phyloP scores from a whole-genome alignment of 1,139 yeast species.

The Wickerhamomyces sp. region DNA sequence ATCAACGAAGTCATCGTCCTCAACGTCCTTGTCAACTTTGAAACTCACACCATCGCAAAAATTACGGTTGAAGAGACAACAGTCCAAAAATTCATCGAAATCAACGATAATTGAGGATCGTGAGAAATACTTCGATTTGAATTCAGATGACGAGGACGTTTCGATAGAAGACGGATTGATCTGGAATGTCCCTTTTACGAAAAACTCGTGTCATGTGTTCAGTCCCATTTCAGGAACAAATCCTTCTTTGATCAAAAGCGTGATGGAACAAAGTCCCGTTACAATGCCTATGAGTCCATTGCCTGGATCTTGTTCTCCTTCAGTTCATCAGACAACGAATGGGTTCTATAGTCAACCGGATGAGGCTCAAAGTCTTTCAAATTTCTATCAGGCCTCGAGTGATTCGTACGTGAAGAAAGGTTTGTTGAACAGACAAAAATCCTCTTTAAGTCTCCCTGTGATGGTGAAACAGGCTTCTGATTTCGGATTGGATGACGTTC shows the following conservation, averaged over 20 bases:
- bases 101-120: constrained; percentile 21
- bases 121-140: constrained; percentile 31
- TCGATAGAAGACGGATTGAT: constrained; percentile 32
- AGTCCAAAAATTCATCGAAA: constrained; percentile 28
- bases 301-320: constrained; percentile 24
- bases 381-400: constrained; percentile 36
- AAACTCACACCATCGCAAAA: constrained; percentile 34
- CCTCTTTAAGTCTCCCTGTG: constrained; percentile 31
- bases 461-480: constrained; percentile 30
- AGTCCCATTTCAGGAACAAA: constrained; percentile 22
- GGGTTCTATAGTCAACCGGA: constrained; percentile 15
- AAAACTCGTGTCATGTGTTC: constrained; percentile 20
- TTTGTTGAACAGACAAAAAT: constrained; percentile 29
- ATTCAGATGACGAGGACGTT: constrained; percentile 26
- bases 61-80: constrained; percentile 32
- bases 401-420: constrained; percentile 31
- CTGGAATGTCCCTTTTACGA: constrained; percentile 45
- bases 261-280: constrained; percentile 19
- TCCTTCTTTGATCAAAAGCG: constrained; percentile 15
- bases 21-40: constrained; percentile 11
- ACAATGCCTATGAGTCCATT: constrained; percentile 35
- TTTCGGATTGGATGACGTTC: constrained; percentile 41
- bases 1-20: constrained; percentile 5
- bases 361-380: constrained; percentile 33
- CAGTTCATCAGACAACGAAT: constrained; percentile 1